Evolutionary conservation across 1,284 basidiomycete genomes (phyloP).

Genomic region (Calocybe gambosa): DNA sequence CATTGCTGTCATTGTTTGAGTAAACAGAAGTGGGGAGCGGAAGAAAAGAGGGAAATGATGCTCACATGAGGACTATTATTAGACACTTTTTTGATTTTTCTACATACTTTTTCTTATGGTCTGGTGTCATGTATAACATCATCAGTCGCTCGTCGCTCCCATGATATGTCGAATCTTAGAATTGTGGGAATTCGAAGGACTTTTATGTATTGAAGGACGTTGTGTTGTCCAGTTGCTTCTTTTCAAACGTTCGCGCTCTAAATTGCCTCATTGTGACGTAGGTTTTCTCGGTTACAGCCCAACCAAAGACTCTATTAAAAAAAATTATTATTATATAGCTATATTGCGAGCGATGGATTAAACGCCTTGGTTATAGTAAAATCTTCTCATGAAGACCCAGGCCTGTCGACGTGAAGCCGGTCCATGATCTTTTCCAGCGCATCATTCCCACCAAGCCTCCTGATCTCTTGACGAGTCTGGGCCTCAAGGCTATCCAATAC

Average conservation of each 20-base stretch:
- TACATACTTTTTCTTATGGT: too few species aligned
- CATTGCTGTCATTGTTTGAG: background rate
- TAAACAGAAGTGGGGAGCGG: background rate
- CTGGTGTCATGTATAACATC: too few species aligned
- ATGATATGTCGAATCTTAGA: too few species aligned
- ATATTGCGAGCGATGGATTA: background rate
- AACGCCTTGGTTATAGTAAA: background rate
- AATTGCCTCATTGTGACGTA: too few species aligned
- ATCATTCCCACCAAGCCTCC: constrained; percentile 53
- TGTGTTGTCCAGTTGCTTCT: too few species aligned
- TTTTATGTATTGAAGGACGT: too few species aligned
- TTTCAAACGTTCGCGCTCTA: too few species aligned
- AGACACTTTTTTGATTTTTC: background rate
- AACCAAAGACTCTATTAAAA: too few species aligned
- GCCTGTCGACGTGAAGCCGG: constrained; percentile 11
- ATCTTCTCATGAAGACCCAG: background rate
- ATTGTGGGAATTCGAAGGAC: too few species aligned
- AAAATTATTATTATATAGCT: too few species aligned
- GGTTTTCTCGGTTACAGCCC: too few species aligned
- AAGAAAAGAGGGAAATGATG: background rate
- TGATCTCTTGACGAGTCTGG: constrained; percentile 51
- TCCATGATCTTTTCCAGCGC: constrained; percentile 23
- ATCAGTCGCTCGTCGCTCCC: too few species aligned
- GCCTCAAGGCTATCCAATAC: constrained; percentile 54
- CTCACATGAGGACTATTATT: background rate